Evolutionary conservation across 352 stramenopile genomes (phyloP), one percentile per base, ranked within the genome.

Genomic region (Phytophthora megakarya): DNA sequence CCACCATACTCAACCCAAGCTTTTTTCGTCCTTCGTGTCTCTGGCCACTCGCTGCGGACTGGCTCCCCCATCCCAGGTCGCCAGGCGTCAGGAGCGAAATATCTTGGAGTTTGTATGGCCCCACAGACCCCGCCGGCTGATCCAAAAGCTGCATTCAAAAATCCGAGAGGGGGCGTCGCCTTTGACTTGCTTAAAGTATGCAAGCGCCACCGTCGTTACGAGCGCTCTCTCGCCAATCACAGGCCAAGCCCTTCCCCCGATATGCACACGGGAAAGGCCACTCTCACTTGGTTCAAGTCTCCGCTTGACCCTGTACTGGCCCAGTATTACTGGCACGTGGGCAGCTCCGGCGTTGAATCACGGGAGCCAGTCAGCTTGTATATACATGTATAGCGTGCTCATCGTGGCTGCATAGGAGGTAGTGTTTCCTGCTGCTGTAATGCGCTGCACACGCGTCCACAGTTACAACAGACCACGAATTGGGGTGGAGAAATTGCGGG

Each of bases 121-220:
- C 15, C 16, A 26, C 33, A 13, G 22, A 28, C 42, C 40, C 23
- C 22, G 42, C 35, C 22, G 52, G 38, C 68, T 59, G 56, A 52
- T 46, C 13, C 40, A 40, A 57, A 58, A 61, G 54, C 48, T 39
- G 52, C 38, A 57, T 69, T 70, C 54, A 75, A 78, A 65, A 61
- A 63, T 78, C 66, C 38, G 57, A 74, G 8, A 76, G 61, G 53
- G 51, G 62, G 49, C 23, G 42, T 69, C 62, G 46, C 21, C 11
- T 52, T 54, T 47, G n/a, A 67, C 65, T 80, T 76, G 65, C 5
- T 61, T 67, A 52, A 62, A 73, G 44, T 76, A 80, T 75, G 40
- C 13, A 44, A 43, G 46, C 47, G 18, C 48, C 53, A 64, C 43
- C 37, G 54, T 57, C 52, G 61, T 65, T 70, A 70, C 61, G 44